Evolutionary conservation across 306 rosid genomes (phyloP).

Genomic region (Vigna reflexopilosa): DNA sequence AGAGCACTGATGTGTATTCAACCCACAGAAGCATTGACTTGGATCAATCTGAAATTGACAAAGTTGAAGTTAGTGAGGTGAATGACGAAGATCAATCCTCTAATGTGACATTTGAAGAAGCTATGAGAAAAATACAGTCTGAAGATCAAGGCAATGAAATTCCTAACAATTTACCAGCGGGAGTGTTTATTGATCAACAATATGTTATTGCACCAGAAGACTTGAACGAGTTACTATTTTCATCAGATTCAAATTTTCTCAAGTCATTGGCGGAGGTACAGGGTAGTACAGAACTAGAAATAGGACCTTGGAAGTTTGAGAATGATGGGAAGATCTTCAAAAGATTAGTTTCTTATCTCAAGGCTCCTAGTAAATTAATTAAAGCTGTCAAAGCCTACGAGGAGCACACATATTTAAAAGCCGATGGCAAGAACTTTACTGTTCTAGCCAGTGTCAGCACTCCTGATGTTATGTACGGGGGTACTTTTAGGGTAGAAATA

Average conservation of each 20-base stretch:
- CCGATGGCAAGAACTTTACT: constrained; percentile 86
- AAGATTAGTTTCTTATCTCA: constrained; percentile 70
- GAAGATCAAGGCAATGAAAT: constrained; percentile 72
- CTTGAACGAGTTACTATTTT: constrained; percentile 73
- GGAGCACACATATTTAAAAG: constrained; percentile 87
- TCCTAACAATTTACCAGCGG: constrained; percentile 81
- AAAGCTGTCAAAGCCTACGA: constrained; percentile 86
- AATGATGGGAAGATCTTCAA: constrained; percentile 62
- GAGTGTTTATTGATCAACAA: constrained; percentile 77
- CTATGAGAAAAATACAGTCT: constrained; percentile 65
- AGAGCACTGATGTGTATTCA: constrained; percentile 60
- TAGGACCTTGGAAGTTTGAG: constrained; percentile 86
- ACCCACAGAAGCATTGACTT: constrained; percentile 56
- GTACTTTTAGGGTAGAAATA: constrained; percentile 75
- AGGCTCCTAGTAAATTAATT: constrained; percentile 79
- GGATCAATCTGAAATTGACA: constrained; percentile 62
- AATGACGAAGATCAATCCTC: constrained; percentile 65
- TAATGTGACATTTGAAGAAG: constrained; percentile 71
- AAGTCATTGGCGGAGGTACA: constrained; percentile 72
- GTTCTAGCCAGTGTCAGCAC: constrained; percentile 71
- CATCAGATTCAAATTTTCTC: constrained; percentile 73
- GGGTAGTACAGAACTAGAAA: constrained; percentile 75
- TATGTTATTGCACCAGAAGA: constrained; percentile 69
- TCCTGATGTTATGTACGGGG: constrained; percentile 88
- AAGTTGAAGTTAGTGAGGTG: constrained; percentile 56